Evolutionary conservation across 228 moss, liverwort and hornwort genomes (phyloP), one percentile per base, ranked within the genome.

Genomic region (Sphagnum fallax): DNA sequence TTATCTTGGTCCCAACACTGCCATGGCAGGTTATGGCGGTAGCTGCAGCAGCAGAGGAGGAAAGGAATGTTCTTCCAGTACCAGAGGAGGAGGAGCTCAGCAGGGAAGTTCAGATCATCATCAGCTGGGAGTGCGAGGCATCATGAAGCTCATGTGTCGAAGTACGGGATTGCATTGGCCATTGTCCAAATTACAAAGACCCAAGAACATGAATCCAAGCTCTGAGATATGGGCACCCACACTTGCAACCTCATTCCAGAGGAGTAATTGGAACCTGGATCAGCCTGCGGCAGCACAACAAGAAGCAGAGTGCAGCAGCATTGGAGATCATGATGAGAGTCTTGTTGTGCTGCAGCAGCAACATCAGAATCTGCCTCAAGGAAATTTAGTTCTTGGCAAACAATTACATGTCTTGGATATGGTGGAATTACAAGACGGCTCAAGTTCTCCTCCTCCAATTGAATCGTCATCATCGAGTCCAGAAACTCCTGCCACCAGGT

Each of bases 151-250:
- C 32, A 32, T 78, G 72, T 78, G 83, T 59, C 76, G 77, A 67
- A 74, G 76, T 11, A 70, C 75, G 14, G 75, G 73, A 1, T 75
- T 73, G 9, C 55, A 55, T 12, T 78, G 78, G 83, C 74, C 79
- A 57, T 76, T 64, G 53, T 71, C 60, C 60, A 75, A 75, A 32
- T 32, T 32, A 32, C 32, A 32, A 32, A 32, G 32, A 70, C 8
- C 8, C 55, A 8, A 55, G 55, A 8, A 4, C 8, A 32, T 32
- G 32, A 32, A 32, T 32, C 71, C 71, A 73, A 60, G 80, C 5
- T 76, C 77, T 6, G 82, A 82, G 60, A 76, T 87, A 78, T 87
- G 83, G 86, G 78, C 82, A 4, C 86, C 86, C 49, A 83, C 86
- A 10, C 78, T 87, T 6, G 83, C 83, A 53, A 77, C 86, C 14